These are phyloP conservation scores for Starmerella stigmatis DNA, from an alignment of 805 yeast genomes.

Conservation along the genomic window DNA sequence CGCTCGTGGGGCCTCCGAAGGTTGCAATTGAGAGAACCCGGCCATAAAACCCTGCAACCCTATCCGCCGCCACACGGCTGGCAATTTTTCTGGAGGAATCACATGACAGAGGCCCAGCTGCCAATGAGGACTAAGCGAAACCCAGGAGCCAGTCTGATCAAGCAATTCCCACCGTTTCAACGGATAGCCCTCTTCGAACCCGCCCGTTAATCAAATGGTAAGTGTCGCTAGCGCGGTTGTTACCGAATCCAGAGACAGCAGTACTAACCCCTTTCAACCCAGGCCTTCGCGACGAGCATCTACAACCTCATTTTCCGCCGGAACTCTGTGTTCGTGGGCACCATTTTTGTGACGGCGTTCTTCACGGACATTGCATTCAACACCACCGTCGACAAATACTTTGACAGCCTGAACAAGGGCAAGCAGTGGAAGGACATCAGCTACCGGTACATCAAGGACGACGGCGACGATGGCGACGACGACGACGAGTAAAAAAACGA, in stretches of 20 bases:
- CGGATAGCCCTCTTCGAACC: slow-evolving; percentile 1
- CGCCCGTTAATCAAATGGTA: slow-evolving; percentile 5
- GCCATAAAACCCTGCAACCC: too few species aligned
- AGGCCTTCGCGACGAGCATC: slow-evolving; percentile 37
- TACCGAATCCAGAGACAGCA: neutral
- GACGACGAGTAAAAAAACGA: slow-evolving; percentile 20
- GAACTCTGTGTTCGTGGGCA: slow-evolving; percentile 78
- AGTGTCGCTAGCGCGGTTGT: neutral
- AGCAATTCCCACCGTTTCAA: neutral
- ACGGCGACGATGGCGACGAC: slow-evolving; percentile 23
- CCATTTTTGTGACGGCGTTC: slow-evolving; percentile 75
- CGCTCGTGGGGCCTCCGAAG: too few species aligned
- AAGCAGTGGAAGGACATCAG: slow-evolving; percentile 30
- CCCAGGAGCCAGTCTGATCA: neutral
- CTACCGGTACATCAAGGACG: slow-evolving; percentile 24
- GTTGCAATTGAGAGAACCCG: too few species aligned
- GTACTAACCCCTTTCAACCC: neutral
- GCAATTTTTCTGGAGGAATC: slow-evolving; percentile 7
- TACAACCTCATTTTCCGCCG: slow-evolving; percentile 72
- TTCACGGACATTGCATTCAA: slow-evolving; percentile 44
- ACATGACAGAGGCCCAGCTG: slow-evolving; percentile 8
- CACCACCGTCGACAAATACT: slow-evolving; percentile 30
- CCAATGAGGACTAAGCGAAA: slow-evolving; percentile 22
- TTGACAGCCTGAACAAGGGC: slow-evolving; percentile 33
- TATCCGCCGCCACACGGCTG: too few species aligned